Base-by-base conservation (phyloP, 148 eudicot species). In the Diospyros kaki region DNA sequence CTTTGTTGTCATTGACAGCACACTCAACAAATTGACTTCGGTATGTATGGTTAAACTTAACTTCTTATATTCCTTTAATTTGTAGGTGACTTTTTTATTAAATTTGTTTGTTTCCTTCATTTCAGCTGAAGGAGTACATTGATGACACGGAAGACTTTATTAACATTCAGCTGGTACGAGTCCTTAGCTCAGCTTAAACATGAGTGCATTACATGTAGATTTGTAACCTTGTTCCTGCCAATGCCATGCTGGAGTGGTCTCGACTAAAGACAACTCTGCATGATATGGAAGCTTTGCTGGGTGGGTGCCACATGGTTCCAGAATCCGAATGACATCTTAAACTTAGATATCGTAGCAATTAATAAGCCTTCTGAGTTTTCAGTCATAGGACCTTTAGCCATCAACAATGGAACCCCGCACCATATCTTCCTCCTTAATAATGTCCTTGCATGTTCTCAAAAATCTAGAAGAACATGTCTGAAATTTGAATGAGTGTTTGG, bases 81-180 rank as follows among this genome's bases (percentile, higher is more conserved):
- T 17, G n/a, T 1, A 5, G 69, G 68, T 2, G 72, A 65, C 66
- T 44, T 58, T 58, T 10, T 64, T 10, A 13, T 64, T 41, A 59
- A 28, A 40, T 50, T 0, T 9, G 51, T 5, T 70, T 53, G 43
- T 42, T 44, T 79, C 38, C 39, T 79, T 77, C 68, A 59, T 87
- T 83, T 76, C 93, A 96, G 99, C 87, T 96, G 73, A 96, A 96
- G 87, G 99, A 96, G 88, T 94, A 94, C 77, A 94, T 94, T 77
- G 98, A 94, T 79, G 97, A 96, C 82, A 93, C 99, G 0, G 99
- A 96, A 84, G 99, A 93, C 81, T 93, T 93, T 76, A 93, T 96
- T 55, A 96, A 96, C 75, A 93, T 96, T 80, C 94, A 93, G 82
- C 88, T 96, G 99, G 99, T 96, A 91, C 70, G 89, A 84, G 10